These are phyloP conservation scores for Linderina pennispora DNA, from an alignment of 192 early-diverging fungal species.

Conservation along the genomic window DNA sequence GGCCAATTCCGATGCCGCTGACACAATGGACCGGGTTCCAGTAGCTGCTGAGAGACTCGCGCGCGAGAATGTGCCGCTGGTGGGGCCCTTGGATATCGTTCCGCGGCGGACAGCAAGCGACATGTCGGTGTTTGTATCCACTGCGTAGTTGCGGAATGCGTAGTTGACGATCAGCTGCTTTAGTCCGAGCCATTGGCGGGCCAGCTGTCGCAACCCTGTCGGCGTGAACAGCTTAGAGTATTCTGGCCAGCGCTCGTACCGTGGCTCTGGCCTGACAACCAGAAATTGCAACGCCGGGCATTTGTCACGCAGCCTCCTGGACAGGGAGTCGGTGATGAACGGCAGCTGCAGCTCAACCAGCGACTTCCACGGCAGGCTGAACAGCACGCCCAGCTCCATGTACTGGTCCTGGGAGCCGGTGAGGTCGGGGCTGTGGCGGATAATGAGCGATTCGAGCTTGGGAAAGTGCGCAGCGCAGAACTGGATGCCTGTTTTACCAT, in stretches of 20 bases:
- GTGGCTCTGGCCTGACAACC: constrained; percentile 28
- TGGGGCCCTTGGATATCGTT: too few species aligned
- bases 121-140: too few species aligned
- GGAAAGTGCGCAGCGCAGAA: constrained; percentile 44
- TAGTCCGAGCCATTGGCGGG: constrained; percentile 27
- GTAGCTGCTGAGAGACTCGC: background rate
- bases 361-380: constrained; percentile 29
- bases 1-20: too few species aligned
- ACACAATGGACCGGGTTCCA: too few species aligned
- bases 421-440: constrained; percentile 39
- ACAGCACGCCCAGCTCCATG: constrained; percentile 35
- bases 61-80: constrained; percentile 10
- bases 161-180: constrained; percentile 32
- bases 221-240: constrained; percentile 36
- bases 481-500: constrained; percentile 19
- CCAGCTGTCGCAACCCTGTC: constrained; percentile 19
- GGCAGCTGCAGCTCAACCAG: constrained; percentile 38
- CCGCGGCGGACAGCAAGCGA: too few species aligned
- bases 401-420: constrained; percentile 9
- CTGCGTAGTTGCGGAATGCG: constrained; percentile 39
- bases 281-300: constrained; percentile 34
- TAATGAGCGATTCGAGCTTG: constrained; percentile 23
- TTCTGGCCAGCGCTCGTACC: constrained; percentile 41
- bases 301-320: constrained; percentile 20
- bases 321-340: constrained; percentile 29